Conservation (phyloP, 768 basidiomycete species). For the Thelephora aurantiotincta region DNA sequence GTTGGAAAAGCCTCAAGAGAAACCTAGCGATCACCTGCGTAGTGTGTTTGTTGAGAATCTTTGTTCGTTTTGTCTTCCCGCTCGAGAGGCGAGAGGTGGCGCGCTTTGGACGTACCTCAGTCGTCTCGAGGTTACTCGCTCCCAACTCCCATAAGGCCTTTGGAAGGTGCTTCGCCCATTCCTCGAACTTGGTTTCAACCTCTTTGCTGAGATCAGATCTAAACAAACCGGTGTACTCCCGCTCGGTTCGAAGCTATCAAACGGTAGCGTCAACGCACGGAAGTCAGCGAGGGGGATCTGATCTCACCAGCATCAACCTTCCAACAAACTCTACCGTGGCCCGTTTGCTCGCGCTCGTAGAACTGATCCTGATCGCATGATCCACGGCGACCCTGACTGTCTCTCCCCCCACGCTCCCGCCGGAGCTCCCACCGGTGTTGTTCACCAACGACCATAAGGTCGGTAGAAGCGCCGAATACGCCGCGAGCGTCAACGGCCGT, state of each 20-base stretch:
- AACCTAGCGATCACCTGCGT: slow-evolving; percentile 40
- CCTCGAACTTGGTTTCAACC: slow-evolving; percentile 24
- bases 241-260: slow-evolving; percentile 43
- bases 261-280: neutral
- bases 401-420: slow-evolving; percentile 5
- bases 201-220: slow-evolving; percentile 17
- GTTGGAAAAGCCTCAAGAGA: slow-evolving; percentile 24
- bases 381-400: slow-evolving; percentile 35
- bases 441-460: slow-evolving; percentile 67
- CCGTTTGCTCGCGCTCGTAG: slow-evolving; percentile 50
- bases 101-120: slow-evolving; percentile 33
- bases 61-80: too few relatives aligned
- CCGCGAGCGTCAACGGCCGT: slow-evolving; percentile 34
- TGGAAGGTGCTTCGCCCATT: slow-evolving; percentile 69
- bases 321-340: slow-evolving; percentile 65
- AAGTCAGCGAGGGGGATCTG: neutral
- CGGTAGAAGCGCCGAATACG: slow-evolving; percentile 59
- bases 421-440: slow-evolving; percentile 2
- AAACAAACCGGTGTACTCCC: slow-evolving; percentile 37
- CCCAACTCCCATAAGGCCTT: slow-evolving; percentile 80
- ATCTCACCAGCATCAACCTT: slow-evolving; percentile 50
- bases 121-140: slow-evolving; percentile 33
- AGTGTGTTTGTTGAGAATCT: neutral
- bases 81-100: neutral
- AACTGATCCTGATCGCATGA: slow-evolving; percentile 45